These are phyloP conservation scores for Phenoliferia sp. DNA, from an alignment of 1,284 basidiomycete species.

Conservation along the genomic window DNA sequence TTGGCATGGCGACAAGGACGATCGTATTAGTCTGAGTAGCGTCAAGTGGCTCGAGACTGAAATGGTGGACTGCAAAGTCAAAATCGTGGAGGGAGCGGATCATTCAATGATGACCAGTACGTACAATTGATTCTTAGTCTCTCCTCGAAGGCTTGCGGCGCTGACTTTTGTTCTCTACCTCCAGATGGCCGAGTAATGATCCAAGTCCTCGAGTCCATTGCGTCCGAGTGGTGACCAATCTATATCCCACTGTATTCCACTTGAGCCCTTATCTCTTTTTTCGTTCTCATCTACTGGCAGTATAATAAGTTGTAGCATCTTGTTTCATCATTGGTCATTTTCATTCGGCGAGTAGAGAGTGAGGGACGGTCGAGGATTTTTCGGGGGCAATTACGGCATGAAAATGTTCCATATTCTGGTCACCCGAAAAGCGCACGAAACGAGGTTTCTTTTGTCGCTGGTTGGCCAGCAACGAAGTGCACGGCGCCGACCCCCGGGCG, in stretches of 20 bases:
- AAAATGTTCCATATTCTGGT: too few species aligned
- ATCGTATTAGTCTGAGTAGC: conserved; percentile 81
- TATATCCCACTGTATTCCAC: too few species aligned
- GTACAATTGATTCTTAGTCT: neutral
- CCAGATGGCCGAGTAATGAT: conserved; percentile 68
- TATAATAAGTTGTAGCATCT: too few species aligned
- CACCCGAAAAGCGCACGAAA: too few species aligned
- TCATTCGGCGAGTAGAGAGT: too few species aligned
- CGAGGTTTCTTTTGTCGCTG: too few species aligned
- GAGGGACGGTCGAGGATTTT: too few species aligned
- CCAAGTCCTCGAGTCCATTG: conserved; percentile 68
- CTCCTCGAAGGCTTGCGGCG: neutral
- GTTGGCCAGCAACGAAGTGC: too few species aligned
- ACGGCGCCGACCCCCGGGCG: neutral
- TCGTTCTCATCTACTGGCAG: too few species aligned
- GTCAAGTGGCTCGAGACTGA: conserved; percentile 80
- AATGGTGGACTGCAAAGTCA: conserved; percentile 75
- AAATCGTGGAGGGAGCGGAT: conserved; percentile 78
- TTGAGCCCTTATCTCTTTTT: too few species aligned
- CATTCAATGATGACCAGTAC: conserved; percentile 82
- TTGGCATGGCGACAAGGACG: conserved; percentile 91
- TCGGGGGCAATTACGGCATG: too few species aligned
- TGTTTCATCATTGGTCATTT: too few species aligned
- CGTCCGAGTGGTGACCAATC: conserved; percentile 39
- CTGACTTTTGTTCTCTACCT: conserved; percentile 6